A percentile compares a stretch with the other conserved stretches of the same genome.
Evolutionary conservation across 345 rosid species (phyloP).

Genomic region (Salix viminalis): DNA sequence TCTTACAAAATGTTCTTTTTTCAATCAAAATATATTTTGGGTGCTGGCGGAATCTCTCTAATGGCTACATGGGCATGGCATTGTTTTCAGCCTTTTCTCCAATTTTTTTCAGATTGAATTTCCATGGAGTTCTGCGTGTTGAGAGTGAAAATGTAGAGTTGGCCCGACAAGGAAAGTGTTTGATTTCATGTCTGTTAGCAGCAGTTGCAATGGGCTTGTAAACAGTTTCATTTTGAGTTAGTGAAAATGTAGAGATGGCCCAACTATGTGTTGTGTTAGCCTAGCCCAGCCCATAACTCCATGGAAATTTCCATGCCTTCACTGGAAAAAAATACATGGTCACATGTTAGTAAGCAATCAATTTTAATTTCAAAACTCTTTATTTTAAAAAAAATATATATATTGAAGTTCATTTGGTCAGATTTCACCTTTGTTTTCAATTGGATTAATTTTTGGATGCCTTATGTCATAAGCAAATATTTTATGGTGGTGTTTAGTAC

Average conservation of each 20-base stretch:
- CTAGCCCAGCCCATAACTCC: not conserved
- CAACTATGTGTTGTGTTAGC: not conserved
- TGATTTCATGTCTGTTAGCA: not conserved
- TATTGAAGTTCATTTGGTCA: no score
- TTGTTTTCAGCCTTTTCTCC: no score
- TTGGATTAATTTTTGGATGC: no score
- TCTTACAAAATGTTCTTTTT: no score
- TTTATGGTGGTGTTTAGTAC: no score
- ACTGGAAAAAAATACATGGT: not conserved
- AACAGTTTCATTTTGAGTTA: not conserved
- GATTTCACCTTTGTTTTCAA: no score
- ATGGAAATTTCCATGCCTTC: not conserved
- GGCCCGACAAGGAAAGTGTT: not conserved
- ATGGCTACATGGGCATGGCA: constrained; percentile 57
- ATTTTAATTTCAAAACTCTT: no score
- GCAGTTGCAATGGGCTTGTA: not conserved
- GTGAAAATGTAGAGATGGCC: not conserved
- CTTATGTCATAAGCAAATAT: not conserved
- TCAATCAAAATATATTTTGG: constrained; percentile 20
- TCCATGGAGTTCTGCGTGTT: no score
- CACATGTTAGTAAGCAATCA: not conserved
- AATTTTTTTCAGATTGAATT: no score
- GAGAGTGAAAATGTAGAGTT: no score
- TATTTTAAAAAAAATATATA: no score
- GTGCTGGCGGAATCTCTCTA: constrained; percentile 56